Evolutionary conservation across 2,329 filamentous ascomycete species (phyloP).

Genomic region (Neurospora sp.): DNA sequence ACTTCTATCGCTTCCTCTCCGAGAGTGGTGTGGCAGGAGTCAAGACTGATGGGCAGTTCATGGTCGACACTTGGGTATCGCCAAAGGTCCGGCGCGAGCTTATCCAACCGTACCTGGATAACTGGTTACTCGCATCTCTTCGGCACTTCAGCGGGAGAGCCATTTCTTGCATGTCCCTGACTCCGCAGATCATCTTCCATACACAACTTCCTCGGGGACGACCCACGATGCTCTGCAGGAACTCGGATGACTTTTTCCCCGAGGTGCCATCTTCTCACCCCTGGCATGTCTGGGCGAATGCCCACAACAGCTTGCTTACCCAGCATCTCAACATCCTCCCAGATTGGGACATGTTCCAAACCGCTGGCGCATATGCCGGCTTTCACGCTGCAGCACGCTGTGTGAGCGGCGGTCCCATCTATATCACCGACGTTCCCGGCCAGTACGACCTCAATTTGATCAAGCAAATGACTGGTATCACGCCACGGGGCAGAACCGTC

Average conservation of each 20-base stretch:
- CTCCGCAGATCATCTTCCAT: slow-evolving; percentile 78
- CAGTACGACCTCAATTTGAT: slow-evolving; percentile 70
- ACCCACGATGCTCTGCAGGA: slow-evolving; percentile 66
- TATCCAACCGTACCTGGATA: slow-evolving; percentile 69
- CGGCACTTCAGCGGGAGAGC: slow-evolving; percentile 67
- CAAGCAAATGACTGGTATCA: slow-evolving; percentile 68
- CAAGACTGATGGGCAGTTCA: slow-evolving; percentile 90
- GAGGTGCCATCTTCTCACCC: slow-evolving; percentile 70
- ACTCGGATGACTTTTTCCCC: slow-evolving; percentile 89
- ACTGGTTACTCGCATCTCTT: slow-evolving; percentile 71
- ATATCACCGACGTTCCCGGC: slow-evolving; percentile 85
- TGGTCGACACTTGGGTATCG: slow-evolving; percentile 64
- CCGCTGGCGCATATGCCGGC: slow-evolving; percentile 55
- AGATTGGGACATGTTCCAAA: slow-evolving; percentile 69
- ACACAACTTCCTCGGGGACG: slow-evolving; percentile 70
- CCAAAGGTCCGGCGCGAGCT: slow-evolving; percentile 63
- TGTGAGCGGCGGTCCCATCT: slow-evolving; percentile 84
- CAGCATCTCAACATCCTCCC: slow-evolving; percentile 80
- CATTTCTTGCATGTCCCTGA: slow-evolving; percentile 92
- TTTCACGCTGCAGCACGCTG: slow-evolving; percentile 89
- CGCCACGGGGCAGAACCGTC: slow-evolving; percentile 61
- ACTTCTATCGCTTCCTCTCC: slow-evolving; percentile 80
- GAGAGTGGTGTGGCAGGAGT: slow-evolving; percentile 71
- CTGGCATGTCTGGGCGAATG: slow-evolving; percentile 94
- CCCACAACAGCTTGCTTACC: slow-evolving; percentile 75